phyloP scores from a whole-genome alignment of 164 flowering plant species.

The Kalanchoe fedtschenkoi region DNA sequence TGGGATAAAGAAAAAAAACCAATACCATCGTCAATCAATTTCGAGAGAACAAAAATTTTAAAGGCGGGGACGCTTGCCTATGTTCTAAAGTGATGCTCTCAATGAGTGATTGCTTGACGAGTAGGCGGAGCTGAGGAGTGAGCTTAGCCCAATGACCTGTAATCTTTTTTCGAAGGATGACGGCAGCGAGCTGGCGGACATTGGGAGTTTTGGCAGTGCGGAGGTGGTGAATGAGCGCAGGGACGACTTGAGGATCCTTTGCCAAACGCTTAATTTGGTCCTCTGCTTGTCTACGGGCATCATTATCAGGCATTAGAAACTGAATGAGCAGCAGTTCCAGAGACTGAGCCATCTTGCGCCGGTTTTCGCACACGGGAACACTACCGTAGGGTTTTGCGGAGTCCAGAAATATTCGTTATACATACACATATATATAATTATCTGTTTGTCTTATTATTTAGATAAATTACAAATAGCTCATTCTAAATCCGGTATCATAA shows the following conservation, averaged over 20 bases:
- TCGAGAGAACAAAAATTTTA: too few species aligned
- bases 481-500: too few species aligned
- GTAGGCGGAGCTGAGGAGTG: constrained; percentile 47
- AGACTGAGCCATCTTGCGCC: constrained; percentile 98
- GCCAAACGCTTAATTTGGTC: constrained; percentile 87
- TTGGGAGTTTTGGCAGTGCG: constrained; percentile 96
- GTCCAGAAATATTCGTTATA: too few species aligned
- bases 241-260: constrained; percentile 89
- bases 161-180: constrained; percentile 90
- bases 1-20: too few species aligned
- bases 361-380: too few species aligned
- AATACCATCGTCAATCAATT: too few species aligned
- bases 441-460: too few species aligned
- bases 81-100: constrained; percentile 88
- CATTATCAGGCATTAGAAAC: constrained; percentile 95
- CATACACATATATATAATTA: too few species aligned
- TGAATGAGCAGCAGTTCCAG: constrained; percentile 81
- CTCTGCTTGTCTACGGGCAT: constrained; percentile 89
- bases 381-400: too few species aligned
- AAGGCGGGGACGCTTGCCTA: constrained; percentile 38
- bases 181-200: constrained; percentile 93
- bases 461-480: too few species aligned
- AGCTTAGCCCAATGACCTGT: constrained; percentile 98
- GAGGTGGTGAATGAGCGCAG: constrained; percentile 78
- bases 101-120: constrained; percentile 67